Percentiles rank a stretch among this genome's conserved stretches.
These are phyloP conservation scores for Verticillium albo-atrum DNA, from an alignment of 2,329 filamentous ascomycete genomes.

Conservation along the genomic window DNA sequence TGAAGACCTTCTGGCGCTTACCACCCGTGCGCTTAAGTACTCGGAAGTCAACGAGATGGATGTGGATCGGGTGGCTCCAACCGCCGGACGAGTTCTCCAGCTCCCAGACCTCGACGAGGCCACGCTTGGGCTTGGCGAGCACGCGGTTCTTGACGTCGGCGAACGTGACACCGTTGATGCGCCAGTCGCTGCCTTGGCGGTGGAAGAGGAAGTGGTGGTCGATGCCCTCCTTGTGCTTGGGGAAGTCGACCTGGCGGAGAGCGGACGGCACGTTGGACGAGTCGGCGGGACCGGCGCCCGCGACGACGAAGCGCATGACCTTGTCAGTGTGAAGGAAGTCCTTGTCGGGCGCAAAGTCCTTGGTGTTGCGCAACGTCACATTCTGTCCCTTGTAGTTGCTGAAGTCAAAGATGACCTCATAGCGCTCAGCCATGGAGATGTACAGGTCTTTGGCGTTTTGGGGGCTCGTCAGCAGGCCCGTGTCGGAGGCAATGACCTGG, in stretches of 20 bases:
- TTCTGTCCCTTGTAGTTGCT: constrained; percentile 41
- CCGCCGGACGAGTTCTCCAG: constrained; percentile 35
- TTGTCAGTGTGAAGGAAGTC: constrained; percentile 42
- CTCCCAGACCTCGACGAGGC: constrained; percentile 36
- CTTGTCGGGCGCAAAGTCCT: constrained; percentile 28
- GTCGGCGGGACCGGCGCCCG: constrained; percentile 23
- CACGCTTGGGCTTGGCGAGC: constrained; percentile 33
- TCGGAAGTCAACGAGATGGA: constrained; percentile 50
- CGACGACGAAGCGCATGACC: constrained; percentile 38
- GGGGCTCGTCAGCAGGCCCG: constrained; percentile 38
- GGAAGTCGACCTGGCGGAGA: constrained; percentile 13
- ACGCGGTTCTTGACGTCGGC: constrained; percentile 34
- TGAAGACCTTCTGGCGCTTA: constrained; percentile 26
- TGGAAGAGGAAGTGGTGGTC: constrained; percentile 13
- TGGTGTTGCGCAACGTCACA: constrained; percentile 40
- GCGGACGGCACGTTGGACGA: constrained; percentile 12
- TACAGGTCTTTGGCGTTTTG: constrained; percentile 32
- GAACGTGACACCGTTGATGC: constrained; percentile 38
- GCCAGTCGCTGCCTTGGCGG: constrained; percentile 23
- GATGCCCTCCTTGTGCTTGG: constrained; percentile 4
- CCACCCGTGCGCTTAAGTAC: constrained; percentile 41
- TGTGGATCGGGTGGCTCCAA: constrained; percentile 44
- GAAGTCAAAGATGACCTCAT: constrained; percentile 46
- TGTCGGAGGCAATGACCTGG: constrained; percentile 43
- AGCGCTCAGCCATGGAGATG: constrained; percentile 49